Percentiles rank a stretch among this genome's conserved stretches.
Conservation (phyloP, 305 asterid genomes). For the Solanum hybrid region DNA sequence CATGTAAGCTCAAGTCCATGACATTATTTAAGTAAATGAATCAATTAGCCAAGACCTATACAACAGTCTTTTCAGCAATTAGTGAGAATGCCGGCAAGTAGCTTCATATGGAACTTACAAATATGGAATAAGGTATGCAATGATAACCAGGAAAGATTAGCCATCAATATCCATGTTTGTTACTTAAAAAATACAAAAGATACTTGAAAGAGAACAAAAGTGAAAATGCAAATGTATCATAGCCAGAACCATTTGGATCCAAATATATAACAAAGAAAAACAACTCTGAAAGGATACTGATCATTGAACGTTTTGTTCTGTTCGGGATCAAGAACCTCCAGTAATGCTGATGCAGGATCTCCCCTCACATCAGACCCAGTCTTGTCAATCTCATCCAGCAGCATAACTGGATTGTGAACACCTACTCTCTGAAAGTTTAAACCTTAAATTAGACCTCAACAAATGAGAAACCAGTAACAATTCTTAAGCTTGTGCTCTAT, state of each 20-base stretch:
- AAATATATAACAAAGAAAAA: neutral
- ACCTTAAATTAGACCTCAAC: neutral
- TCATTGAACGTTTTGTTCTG: slow-evolving; percentile 94
- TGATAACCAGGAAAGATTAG: neutral
- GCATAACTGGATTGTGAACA: slow-evolving; percentile 95
- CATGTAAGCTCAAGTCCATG: neutral
- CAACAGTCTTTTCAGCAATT: neutral
- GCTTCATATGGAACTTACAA: neutral
- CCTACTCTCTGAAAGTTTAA: slow-evolving; percentile 61
- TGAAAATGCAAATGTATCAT: neutral
- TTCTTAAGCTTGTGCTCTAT: neutral
- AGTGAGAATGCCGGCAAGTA: neutral
- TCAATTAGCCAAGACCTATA: neutral
- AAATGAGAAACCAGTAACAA: neutral
- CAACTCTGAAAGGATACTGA: slow-evolving; percentile 68
- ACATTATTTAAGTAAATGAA: neutral
- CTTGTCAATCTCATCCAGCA: slow-evolving; percentile 97
- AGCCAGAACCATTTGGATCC: neutral
- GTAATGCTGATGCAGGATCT: slow-evolving; percentile 96
- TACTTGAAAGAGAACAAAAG: neutral
- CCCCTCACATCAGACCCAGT: slow-evolving; percentile 99
- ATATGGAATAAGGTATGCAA: neutral
- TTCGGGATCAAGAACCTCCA: slow-evolving; percentile 99
- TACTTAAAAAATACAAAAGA: neutral
- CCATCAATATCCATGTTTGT: neutral